phyloP scores from a whole-genome alignment of 179 eudicot species.

The Actinidia chinensis region DNA sequence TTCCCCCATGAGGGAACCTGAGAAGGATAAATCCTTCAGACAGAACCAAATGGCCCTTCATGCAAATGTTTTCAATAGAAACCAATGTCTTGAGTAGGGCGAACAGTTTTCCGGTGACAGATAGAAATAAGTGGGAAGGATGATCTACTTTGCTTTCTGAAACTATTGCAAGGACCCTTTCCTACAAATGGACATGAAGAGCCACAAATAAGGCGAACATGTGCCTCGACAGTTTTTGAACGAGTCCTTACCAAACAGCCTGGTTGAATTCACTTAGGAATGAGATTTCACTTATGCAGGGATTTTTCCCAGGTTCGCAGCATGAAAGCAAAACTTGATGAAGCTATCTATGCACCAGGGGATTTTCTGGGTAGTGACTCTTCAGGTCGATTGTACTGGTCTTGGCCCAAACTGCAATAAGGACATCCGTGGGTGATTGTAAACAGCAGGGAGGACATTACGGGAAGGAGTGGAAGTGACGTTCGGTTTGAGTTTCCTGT shows the following conservation, averaged over 20 bases:
- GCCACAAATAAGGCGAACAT: slow-evolving; percentile 21
- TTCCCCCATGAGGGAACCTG: not conserved
- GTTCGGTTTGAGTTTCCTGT: slow-evolving; percentile 26
- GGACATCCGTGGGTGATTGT: slow-evolving; percentile 43
- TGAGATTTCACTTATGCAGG: slow-evolving; percentile 39
- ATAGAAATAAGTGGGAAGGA: slow-evolving; percentile 22
- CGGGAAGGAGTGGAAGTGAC: slow-evolving; percentile 23
- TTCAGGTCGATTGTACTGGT: slow-evolving; percentile 60
- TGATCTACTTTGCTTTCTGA: slow-evolving; percentile 25
- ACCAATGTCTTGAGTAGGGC: slow-evolving; percentile 25
- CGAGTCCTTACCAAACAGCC: slow-evolving; percentile 29
- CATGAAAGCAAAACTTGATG: slow-evolving; percentile 43
- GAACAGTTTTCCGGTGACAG: slow-evolving; percentile 31
- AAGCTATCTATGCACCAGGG: slow-evolving; percentile 53
- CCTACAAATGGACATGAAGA: slow-evolving; percentile 15
- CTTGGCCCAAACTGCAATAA: slow-evolving; percentile 39
- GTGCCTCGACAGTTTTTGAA: slow-evolving; percentile 17
- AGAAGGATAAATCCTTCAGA: slow-evolving; percentile 8
- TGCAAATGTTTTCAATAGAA: slow-evolving; percentile 19
- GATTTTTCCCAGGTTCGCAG: slow-evolving; percentile 44
- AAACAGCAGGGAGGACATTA: slow-evolving; percentile 32
- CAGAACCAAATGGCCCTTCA: slow-evolving; percentile 10
- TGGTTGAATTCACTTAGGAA: slow-evolving; percentile 39
- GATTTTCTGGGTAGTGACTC: slow-evolving; percentile 67
- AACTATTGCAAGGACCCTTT: slow-evolving; percentile 29